A percentile compares a stretch with the other conserved stretches of the same genome.
Evolutionary conservation across 768 basidiomycete species (phyloP).

Genomic region (Serendipita indica): DNA sequence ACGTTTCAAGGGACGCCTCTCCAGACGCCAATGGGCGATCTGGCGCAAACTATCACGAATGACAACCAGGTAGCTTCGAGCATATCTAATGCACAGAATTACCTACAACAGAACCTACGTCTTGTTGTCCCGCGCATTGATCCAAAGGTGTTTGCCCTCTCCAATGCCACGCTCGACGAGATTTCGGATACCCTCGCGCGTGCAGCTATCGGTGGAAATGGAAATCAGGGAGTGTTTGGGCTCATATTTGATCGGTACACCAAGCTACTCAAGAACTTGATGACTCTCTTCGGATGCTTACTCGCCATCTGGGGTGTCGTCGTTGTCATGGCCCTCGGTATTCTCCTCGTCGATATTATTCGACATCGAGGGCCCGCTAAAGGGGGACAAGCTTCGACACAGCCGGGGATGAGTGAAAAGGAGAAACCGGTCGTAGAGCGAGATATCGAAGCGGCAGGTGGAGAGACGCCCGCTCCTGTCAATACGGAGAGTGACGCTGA

Average conservation of each 20-base stretch:
- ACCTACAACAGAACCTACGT: conserved; percentile 75
- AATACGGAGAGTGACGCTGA: too few relatives aligned
- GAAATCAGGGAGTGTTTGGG: conserved; percentile 41
- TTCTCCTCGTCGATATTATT: conserved; percentile 52
- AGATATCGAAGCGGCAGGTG: too few relatives aligned
- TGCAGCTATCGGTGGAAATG: conserved; percentile 67
- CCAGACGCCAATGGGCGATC: conserved; percentile 65
- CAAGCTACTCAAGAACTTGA: conserved; percentile 57
- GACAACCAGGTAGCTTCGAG: conserved; percentile 82
- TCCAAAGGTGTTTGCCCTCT: conserved; percentile 59
- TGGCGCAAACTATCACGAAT: conserved; percentile 82
- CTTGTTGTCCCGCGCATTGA: conserved; percentile 70
- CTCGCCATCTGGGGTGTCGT: conserved; percentile 73
- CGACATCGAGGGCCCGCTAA: too few relatives aligned
- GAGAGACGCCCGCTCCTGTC: too few relatives aligned
- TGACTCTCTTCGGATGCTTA: conserved; percentile 71
- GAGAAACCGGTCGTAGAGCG: too few relatives aligned
- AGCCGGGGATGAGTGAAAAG: too few relatives aligned
- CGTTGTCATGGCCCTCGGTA: conserved; percentile 56
- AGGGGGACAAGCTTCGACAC: too few relatives aligned
- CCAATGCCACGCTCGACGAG: conserved; percentile 54
- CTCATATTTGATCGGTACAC: conserved; percentile 62
- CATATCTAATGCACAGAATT: too few relatives aligned
- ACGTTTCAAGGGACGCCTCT: conserved; percentile 80
- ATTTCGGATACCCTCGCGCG: conserved; percentile 58